Evolutionary conservation across 2,329 filamentous ascomycete genomes (phyloP).

Genomic region (Fusarium penzigii): DNA sequence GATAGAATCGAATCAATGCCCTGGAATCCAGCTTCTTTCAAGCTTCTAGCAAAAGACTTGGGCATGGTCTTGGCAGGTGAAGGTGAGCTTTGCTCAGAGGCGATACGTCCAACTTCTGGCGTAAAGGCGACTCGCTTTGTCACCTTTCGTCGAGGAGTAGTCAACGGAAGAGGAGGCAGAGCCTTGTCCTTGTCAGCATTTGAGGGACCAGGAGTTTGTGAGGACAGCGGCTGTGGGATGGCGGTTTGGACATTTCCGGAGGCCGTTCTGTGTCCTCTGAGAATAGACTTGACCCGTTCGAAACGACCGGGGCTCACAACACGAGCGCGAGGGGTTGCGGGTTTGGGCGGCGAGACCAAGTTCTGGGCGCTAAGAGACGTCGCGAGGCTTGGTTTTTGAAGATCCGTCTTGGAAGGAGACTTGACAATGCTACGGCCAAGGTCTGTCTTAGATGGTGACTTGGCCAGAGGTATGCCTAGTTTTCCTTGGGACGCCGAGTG

Average conservation of each 20-base stretch:
- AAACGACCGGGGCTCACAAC: conserved; percentile 53
- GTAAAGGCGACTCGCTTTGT: conserved; percentile 81
- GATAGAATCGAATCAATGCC: conserved; percentile 30
- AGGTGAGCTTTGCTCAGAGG: conserved; percentile 49
- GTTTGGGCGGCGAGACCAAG: conserved; percentile 34
- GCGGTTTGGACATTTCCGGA: conserved; percentile 45
- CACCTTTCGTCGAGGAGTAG: conserved; percentile 67
- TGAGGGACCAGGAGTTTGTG: conserved; percentile 49
- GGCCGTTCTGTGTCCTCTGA: conserved; percentile 44
- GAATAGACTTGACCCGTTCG: conserved; percentile 60
- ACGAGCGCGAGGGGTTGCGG: conserved; percentile 36
- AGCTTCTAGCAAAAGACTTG: conserved; percentile 38
- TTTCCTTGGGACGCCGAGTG: conserved; percentile 40
- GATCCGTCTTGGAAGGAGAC: conserved; percentile 48
- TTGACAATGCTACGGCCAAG: conserved; percentile 14
- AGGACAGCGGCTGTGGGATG: conserved; percentile 47
- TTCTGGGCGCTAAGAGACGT: conserved; percentile 56
- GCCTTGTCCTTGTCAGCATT: conserved; percentile 56
- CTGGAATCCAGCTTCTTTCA: conserved; percentile 32
- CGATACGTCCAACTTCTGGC: conserved; percentile 60
- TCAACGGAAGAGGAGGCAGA: conserved; percentile 53
- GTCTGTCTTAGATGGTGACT: conserved; percentile 48
- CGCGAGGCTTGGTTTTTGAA: conserved; percentile 38
- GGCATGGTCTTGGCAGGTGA: conserved; percentile 57
- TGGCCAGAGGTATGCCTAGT: conserved; percentile 35